Percentiles rank a stretch among this genome's conserved stretches.
Conservation (phyloP, 257 asterid genomes). For the Lycium ferocissimum region DNA sequence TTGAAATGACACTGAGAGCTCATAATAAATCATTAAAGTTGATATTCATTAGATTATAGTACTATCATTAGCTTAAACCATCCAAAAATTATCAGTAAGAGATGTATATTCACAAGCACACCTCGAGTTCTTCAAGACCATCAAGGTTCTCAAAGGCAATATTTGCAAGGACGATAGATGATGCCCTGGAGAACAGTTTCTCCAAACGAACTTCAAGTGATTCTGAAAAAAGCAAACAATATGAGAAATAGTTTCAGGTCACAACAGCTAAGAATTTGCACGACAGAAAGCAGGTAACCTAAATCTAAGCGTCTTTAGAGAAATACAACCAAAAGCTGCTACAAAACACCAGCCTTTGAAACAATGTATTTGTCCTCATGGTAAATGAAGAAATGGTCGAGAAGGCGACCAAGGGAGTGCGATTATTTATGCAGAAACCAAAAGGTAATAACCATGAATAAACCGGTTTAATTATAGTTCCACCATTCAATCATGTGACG, state of each 20-base stretch:
- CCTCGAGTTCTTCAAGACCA: conserved; percentile 78
- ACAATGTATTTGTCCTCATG: background rate
- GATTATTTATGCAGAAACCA: background rate
- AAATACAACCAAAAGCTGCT: background rate
- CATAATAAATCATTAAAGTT: background rate
- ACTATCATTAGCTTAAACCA: background rate
- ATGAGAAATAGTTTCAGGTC: conserved; percentile 24
- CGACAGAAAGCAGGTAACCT: background rate
- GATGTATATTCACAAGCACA: conserved; percentile 24
- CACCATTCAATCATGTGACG: background rate
- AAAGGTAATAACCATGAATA: background rate
- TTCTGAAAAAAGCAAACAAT: conserved; percentile 57
- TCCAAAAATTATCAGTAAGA: conserved; percentile 4
- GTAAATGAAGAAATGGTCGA: background rate
- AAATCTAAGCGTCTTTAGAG: background rate
- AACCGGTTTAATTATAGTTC: background rate
- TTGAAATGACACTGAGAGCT: background rate
- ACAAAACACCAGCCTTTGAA: background rate
- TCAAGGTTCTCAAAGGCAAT: conserved; percentile 70
- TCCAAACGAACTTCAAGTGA: conserved; percentile 66
- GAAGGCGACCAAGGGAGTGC: background rate
- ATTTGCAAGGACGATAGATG: conserved; percentile 72
- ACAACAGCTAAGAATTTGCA: conserved; percentile 21
- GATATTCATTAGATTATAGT: background rate
- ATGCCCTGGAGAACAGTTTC: conserved; percentile 70